Conservation (phyloP, 1,284 basidiomycete genomes). For the Fomitopsis pinicola region DNA sequence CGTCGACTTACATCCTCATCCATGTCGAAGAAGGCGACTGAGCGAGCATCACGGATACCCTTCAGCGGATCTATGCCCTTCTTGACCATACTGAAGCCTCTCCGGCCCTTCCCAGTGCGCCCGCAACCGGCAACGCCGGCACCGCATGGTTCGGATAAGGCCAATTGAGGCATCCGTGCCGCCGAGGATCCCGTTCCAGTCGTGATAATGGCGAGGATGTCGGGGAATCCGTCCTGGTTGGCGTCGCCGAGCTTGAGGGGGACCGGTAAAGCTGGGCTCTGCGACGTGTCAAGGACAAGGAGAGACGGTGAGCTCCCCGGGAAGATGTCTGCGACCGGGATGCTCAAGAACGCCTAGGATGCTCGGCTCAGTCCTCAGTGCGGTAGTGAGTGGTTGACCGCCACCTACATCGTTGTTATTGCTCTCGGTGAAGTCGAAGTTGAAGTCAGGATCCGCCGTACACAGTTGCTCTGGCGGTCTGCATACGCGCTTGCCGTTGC, state of each 20-base stretch:
- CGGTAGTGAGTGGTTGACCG: neutral
- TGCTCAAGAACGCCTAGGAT: conserved; percentile 58
- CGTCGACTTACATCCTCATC: conserved; percentile 83
- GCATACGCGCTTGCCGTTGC: conserved; percentile 57
- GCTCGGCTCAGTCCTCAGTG: neutral
- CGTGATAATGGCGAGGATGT: conserved; percentile 71
- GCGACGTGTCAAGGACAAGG: conserved; percentile 64
- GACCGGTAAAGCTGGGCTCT: conserved; percentile 65
- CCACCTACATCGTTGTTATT: conserved; percentile 53
- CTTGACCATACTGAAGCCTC: conserved; percentile 60
- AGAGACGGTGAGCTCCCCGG: conserved; percentile 49
- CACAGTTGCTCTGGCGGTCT: conserved; percentile 81
- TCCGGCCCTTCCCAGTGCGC: conserved; percentile 39
- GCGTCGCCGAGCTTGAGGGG: conserved; percentile 85
- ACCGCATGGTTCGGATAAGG: conserved; percentile 72
- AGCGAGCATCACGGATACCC: conserved; percentile 72
- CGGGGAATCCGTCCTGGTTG: conserved; percentile 95
- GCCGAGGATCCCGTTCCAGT: conserved; percentile 30
- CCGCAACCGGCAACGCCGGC: conserved; percentile 53
- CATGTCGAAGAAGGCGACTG: conserved; percentile 84
- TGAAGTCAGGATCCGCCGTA: conserved; percentile 75
- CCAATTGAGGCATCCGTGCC: conserved; percentile 58
- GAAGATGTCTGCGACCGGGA: conserved; percentile 66
- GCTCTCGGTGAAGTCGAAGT: conserved; percentile 63
- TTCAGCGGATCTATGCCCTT: conserved; percentile 65